Evolutionary conservation across 2,329 filamentous ascomycete species (phyloP).

Genomic region (Paraphaeosphaeria sporulosa): DNA sequence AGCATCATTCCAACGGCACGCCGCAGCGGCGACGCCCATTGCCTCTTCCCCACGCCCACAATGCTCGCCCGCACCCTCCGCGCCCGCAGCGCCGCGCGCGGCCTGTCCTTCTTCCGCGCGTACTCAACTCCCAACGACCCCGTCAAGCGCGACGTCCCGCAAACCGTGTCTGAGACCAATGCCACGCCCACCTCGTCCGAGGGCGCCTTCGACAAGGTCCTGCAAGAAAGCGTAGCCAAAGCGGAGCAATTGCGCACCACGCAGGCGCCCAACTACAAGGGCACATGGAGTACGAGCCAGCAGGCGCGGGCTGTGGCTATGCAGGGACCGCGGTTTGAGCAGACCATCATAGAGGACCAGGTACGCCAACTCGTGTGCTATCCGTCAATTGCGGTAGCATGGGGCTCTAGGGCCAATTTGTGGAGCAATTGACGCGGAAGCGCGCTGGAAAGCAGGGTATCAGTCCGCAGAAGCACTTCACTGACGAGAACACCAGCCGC

Average conservation of each 20-base stretch:
- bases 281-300: slow-evolving; percentile 87
- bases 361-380: slow-evolving; percentile 59
- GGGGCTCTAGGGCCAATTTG: not conserved
- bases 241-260: slow-evolving; percentile 65
- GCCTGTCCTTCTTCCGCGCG: slow-evolving; percentile 33
- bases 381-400: not conserved
- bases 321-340: slow-evolving; percentile 94
- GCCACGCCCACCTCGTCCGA: slow-evolving; percentile 61
- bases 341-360: slow-evolving; percentile 93
- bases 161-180: slow-evolving; percentile 69
- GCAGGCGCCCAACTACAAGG: slow-evolving; percentile 87
- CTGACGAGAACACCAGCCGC: slow-evolving; percentile 68
- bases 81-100: slow-evolving; percentile 37
- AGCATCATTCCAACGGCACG: slow-evolving; percentile 7
- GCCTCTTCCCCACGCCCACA: slow-evolving; percentile 17
- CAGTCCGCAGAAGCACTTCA: slow-evolving; percentile 14
- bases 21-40: slow-evolving; percentile 8
- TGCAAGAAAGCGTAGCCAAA: slow-evolving; percentile 63
- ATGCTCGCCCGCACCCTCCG: slow-evolving; percentile 41
- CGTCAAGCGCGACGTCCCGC: slow-evolving; percentile 56
- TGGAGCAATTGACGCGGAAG: too few species aligned
- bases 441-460: not conserved
- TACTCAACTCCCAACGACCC: slow-evolving; percentile 62
- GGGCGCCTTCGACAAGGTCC: slow-evolving; percentile 58
- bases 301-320: slow-evolving; percentile 82